Evolutionary conservation across 139 green algal species (phyloP), one percentile per base, ranked within the genome.

Genomic region (Coelastrella sp.): DNA sequence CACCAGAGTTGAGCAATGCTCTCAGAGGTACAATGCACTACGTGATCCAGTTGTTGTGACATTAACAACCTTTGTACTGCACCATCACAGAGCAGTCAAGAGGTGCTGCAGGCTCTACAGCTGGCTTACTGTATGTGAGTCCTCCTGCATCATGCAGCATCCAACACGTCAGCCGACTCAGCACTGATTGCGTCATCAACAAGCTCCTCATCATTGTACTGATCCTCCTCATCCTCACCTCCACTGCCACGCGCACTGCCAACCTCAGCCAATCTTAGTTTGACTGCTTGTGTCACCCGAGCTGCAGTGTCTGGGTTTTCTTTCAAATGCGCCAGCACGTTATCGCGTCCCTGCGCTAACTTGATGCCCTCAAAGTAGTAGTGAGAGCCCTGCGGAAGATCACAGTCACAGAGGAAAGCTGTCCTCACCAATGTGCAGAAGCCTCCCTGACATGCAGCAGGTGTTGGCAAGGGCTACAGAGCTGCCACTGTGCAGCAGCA

Each of bases 281-380:
- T 57, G 20, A 87, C 63, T 63, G 61, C 82, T 35, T 57, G 56
- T 8, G 82, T 78, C 20, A 87, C 8, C 12, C 82, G 82, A 11
- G 82, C 83, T 24, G 85, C 74, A 12, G 59, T 75, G 73, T 91
- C 81, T 4, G 92, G 88, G 63, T 93, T 90, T 35, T 88, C 90
- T 68, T 88, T 74, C 4, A 95, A 76, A 68, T 78, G 19, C 11
- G 66, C 56, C 57, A 94, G 60, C 61, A 87, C 87, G 83, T 94
- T 95, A 14, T 94, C 93, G n/a, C 93, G 88, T 8, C 93, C 93
- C 87, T 94, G 89, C 1, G 68, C 87, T 60, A 92, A 74, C 92
- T 87, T 91, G 20, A 66, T 60, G 9, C 74, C 76, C 14, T 82
- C 74, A 60, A 80, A 89, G 88, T 92, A 94, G 68, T 93, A 94